Evolutionary conservation across 345 rosid species (phyloP).

Genomic region (Melaleuca alternifolia): DNA sequence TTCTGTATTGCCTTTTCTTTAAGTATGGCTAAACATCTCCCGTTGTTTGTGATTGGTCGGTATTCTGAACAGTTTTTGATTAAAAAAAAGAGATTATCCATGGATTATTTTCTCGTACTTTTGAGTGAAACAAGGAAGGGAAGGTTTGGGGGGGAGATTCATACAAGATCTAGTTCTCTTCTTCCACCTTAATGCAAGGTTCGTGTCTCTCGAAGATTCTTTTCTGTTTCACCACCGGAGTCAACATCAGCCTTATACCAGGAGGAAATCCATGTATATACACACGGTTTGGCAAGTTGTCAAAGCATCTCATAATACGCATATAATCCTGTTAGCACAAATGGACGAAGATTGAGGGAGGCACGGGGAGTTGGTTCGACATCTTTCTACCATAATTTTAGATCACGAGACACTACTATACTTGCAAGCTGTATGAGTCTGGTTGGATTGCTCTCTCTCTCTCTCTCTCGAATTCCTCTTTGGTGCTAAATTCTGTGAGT

Average conservation of each 20-base stretch:
- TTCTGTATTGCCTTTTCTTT: background rate
- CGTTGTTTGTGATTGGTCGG: background rate
- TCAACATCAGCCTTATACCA: background rate
- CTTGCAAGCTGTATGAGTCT: background rate
- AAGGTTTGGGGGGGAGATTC: constrained; percentile 2
- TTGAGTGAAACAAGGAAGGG: background rate
- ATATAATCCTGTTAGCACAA: background rate
- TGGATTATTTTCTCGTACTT: background rate
- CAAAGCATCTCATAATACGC: background rate
- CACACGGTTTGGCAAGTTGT: background rate
- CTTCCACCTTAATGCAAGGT: background rate
- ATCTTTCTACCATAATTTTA: background rate
- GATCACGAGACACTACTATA: background rate
- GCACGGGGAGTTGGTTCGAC: background rate
- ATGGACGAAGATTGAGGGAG: background rate
- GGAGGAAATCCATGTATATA: background rate
- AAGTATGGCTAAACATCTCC: background rate
- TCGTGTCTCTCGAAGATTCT: background rate
- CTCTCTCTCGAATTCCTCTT: background rate
- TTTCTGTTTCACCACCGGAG: background rate
- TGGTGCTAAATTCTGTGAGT: background rate
- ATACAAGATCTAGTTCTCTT: constrained; percentile 7
- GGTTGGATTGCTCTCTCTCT: background rate
- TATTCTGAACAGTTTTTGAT: background rate
- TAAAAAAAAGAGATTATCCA: background rate